Conservation (phyloP, 2,329 filamentous ascomycete species). For the Pseudophaeomoniella oleicola region DNA sequence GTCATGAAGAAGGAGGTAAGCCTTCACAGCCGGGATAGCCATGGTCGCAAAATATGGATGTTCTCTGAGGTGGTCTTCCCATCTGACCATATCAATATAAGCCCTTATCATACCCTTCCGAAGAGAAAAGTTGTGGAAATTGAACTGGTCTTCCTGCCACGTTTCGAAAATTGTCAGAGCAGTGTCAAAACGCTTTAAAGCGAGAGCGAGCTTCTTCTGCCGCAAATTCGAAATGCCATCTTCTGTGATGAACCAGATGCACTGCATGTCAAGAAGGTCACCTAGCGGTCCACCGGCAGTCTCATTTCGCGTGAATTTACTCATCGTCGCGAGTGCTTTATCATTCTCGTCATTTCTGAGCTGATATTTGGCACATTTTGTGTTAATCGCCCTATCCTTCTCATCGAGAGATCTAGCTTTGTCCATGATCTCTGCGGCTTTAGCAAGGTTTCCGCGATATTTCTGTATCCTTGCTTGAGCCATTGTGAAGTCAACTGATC, state of each 20-base stretch:
- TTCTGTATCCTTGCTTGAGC: constrained; percentile 92
- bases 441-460: constrained; percentile 64
- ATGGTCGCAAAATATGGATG: constrained; percentile 86
- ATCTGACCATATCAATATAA: constrained; percentile 90
- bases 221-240: constrained; percentile 82
- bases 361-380: constrained; percentile 93
- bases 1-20: constrained; percentile 70
- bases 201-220: constrained; percentile 67
- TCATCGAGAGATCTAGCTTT: constrained; percentile 70
- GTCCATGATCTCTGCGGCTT: constrained; percentile 80
- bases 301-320: constrained; percentile 86
- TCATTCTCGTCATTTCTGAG: constrained; percentile 85
- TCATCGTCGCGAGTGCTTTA: constrained; percentile 72
- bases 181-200: constrained; percentile 80
- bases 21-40: constrained; percentile 63
- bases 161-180: constrained; percentile 88
- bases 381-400: constrained; percentile 94
- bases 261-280: constrained; percentile 96
- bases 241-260: constrained; percentile 91
- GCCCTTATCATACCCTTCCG: constrained; percentile 89
- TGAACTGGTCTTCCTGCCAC: constrained; percentile 97
- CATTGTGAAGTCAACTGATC: constrained; percentile 84
- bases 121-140: constrained; percentile 97
- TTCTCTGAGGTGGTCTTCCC: constrained; percentile 82
- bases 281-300: constrained; percentile 73